A percentile compares a stretch with the other conserved stretches of the same genome.
Conservation (phyloP, 2,329 filamentous ascomycete species). For the Beauveria bassiana region DNA sequence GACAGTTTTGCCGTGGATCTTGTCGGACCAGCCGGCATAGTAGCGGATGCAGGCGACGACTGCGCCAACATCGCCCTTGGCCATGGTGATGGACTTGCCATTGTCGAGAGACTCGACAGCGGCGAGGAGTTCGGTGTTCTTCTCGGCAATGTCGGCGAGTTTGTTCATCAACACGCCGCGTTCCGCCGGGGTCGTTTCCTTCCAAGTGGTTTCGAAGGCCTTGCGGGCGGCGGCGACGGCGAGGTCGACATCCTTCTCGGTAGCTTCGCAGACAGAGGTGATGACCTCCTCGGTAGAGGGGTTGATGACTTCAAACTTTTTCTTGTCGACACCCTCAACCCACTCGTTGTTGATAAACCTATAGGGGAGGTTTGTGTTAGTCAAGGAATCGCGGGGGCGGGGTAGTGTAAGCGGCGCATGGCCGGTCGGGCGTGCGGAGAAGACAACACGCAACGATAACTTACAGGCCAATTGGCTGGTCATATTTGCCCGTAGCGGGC, state of each 20-base stretch:
- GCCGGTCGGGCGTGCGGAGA: not conserved
- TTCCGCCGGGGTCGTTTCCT: slow-evolving; percentile 57
- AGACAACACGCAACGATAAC: slow-evolving; percentile 19
- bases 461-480: slow-evolving; percentile 56
- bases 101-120: slow-evolving; percentile 84
- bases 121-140: slow-evolving; percentile 68
- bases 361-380: slow-evolving; percentile 10
- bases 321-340: slow-evolving; percentile 69
- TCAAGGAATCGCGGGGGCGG: not conserved
- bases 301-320: slow-evolving; percentile 90
- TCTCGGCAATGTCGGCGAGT: slow-evolving; percentile 73
- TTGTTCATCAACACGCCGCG: slow-evolving; percentile 65
- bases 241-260: slow-evolving; percentile 75
- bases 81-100: slow-evolving; percentile 72
- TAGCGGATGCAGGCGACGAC: slow-evolving; percentile 67
- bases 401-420: not conserved
- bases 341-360: slow-evolving; percentile 94
- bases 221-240: slow-evolving; percentile 80
- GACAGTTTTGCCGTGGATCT: slow-evolving; percentile 81
- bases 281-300: slow-evolving; percentile 79
- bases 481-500: slow-evolving; percentile 52
- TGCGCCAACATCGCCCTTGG: slow-evolving; percentile 64
- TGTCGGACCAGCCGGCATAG: slow-evolving; percentile 79
- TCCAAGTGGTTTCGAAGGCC: slow-evolving; percentile 72
- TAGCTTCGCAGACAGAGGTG: slow-evolving; percentile 73